phyloP scores from a whole-genome alignment of 805 yeast genomes.

The Kuraishia floccosa region DNA sequence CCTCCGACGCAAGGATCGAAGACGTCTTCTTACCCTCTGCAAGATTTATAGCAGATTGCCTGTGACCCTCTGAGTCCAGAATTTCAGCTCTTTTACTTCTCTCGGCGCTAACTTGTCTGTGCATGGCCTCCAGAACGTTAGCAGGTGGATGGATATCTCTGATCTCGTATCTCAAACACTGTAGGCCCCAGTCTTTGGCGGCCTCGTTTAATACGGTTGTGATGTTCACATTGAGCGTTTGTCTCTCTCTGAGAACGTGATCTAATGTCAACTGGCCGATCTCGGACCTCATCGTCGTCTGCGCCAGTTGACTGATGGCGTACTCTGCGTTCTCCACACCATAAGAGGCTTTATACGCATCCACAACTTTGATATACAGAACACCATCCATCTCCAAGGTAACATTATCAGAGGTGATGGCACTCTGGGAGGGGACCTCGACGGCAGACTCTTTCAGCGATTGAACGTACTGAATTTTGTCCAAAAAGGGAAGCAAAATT shows the following conservation, averaged over 20 bases:
- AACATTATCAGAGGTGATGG: conserved; percentile 80
- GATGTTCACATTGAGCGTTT: conserved; percentile 58
- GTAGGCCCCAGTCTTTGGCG: conserved; percentile 76
- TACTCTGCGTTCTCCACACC: conserved; percentile 85
- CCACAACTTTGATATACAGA: conserved; percentile 63
- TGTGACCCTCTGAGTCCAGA: conserved; percentile 74
- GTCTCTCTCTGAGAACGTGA: conserved; percentile 69
- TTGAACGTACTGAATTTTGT: conserved; percentile 72
- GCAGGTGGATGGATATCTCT: conserved; percentile 83
- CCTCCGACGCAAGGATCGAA: conserved; percentile 68
- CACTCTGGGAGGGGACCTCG: conserved; percentile 75
- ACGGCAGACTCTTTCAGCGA: conserved; percentile 76
- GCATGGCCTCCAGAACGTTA: conserved; percentile 84
- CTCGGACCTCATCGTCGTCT: conserved; percentile 85
- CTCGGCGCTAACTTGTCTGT: conserved; percentile 81
- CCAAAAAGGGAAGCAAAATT: conserved; percentile 59
- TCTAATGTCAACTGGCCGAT: conserved; percentile 78
- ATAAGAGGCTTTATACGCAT: conserved; percentile 77
- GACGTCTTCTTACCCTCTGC: conserved; percentile 76
- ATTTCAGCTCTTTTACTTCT: conserved; percentile 82
- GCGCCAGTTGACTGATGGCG: conserved; percentile 78
- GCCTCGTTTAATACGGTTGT: conserved; percentile 78
- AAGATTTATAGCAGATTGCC: conserved; percentile 69
- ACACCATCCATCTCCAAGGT: conserved; percentile 80
- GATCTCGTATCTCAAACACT: conserved; percentile 76